These are phyloP conservation scores for Candida sp. DNA, from an alignment of 1,139 yeast species.

Conservation along the genomic window DNA sequence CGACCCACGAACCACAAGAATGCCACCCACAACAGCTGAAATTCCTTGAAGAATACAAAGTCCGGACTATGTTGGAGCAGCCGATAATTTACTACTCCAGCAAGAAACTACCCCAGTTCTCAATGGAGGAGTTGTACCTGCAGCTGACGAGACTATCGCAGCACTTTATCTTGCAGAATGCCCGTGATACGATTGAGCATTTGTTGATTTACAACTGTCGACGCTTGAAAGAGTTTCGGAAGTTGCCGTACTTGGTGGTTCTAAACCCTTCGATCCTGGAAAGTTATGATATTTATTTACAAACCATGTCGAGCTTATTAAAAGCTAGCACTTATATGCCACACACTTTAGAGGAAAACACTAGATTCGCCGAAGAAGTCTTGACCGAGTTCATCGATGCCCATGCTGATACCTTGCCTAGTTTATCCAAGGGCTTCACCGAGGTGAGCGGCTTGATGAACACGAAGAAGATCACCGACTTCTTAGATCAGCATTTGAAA, in stretches of 20 bases:
- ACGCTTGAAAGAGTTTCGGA: conserved; percentile 69
- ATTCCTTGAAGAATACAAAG: conserved; percentile 49
- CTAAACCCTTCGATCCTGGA: conserved; percentile 90
- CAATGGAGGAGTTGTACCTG: conserved; percentile 46
- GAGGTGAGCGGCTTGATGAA: conserved; percentile 67
- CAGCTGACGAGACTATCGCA: conserved; percentile 45
- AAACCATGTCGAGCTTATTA: conserved; percentile 68
- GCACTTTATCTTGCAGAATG: conserved; percentile 36
- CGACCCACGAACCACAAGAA: conserved; percentile 4
- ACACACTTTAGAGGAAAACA: conserved; percentile 56
- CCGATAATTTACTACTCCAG: conserved; percentile 54
- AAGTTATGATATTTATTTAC: conserved; percentile 73
- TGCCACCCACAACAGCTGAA: conserved; percentile 28
- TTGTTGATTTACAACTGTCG: conserved; percentile 53
- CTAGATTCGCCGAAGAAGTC: conserved; percentile 47
- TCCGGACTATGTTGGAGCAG: conserved; percentile 54
- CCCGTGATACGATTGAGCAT: conserved; percentile 47
- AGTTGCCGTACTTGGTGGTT: conserved; percentile 81
- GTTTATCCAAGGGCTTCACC: conserved; percentile 79
- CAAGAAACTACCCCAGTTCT: conserved; percentile 50
- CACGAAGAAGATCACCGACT: conserved; percentile 54
- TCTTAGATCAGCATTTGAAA: conserved; percentile 77
- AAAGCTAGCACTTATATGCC: conserved; percentile 43
- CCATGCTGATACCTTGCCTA: conserved; percentile 84
- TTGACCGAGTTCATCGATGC: conserved; percentile 66